Conservation (phyloP, 129 eudicot genomes). For the Artemisia tridentata region DNA sequence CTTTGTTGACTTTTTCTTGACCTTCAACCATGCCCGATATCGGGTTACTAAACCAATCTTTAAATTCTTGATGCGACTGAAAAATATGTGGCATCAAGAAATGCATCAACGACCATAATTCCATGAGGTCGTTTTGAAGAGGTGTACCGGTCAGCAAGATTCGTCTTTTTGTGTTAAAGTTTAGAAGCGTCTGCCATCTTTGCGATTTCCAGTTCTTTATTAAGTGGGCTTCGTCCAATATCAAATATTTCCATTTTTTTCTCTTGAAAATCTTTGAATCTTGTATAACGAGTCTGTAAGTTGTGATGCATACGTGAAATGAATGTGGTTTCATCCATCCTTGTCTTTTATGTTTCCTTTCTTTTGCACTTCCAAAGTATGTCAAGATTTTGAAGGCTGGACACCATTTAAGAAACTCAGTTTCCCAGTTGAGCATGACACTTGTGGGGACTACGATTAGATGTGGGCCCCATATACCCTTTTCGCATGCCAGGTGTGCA, state of each 20-base stretch:
- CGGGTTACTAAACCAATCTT: conserved; percentile 97
- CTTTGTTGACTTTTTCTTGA: conserved; percentile 92
- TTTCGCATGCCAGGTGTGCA: conserved; percentile 94
- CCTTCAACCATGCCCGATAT: conserved; percentile 99
- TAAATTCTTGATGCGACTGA: conserved; percentile 99
- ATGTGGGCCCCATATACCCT: conserved; percentile 99
- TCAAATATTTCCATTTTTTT: conserved; percentile 95
- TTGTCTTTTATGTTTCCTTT: conserved; percentile 81
- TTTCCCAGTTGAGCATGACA: conserved; percentile 99
- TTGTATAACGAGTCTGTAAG: conserved; percentile 93
- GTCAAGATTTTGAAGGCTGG: conserved; percentile 98
- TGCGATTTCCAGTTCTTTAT: conserved; percentile 99
- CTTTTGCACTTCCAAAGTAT: conserved; percentile 96
- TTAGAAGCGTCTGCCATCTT: conserved; percentile 94
- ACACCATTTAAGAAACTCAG: conserved; percentile 98
- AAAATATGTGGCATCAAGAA: conserved; percentile 98
- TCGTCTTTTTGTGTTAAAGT: conserved; percentile 91
- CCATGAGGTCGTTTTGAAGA: conserved; percentile 96
- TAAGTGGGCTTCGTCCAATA: conserved; percentile 96
- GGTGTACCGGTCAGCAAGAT: conserved; percentile 96
- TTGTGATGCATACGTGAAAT: conserved; percentile 91
- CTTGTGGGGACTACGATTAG: conserved; percentile 98
- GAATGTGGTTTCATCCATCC: conserved; percentile 96
- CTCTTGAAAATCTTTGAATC: conserved; percentile 93
- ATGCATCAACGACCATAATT: conserved; percentile 99